phyloP scores from a whole-genome alignment of 495 filamentous ascomycete species.

The Penicillium soppii region DNA sequence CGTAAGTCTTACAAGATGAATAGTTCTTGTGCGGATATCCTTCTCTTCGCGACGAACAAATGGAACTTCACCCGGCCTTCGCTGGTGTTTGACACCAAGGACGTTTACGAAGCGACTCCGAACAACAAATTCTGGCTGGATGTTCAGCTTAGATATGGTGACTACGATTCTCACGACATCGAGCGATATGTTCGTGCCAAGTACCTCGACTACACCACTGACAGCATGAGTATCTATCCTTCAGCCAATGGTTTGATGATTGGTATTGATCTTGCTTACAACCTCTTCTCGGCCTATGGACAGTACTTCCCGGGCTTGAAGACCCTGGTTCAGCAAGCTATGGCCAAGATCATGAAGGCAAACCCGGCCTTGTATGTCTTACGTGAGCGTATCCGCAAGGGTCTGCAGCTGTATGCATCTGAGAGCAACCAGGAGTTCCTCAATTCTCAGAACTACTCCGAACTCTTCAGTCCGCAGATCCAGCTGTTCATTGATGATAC shows the following conservation, averaged over 20 bases:
- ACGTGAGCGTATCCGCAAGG: conserved; percentile 97
- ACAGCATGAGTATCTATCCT: conserved; percentile 99
- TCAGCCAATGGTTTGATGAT: conserved; percentile 98
- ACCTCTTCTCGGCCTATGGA: conserved; percentile 95
- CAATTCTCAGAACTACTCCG: conserved; percentile 99
- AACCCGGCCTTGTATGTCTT: conserved; percentile 97
- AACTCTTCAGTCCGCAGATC: conserved; percentile 98
- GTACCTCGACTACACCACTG: conserved; percentile 98
- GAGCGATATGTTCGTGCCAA: conserved; percentile 97
- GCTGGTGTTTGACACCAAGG: conserved; percentile 92
- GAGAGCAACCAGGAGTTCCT: conserved; percentile 99
- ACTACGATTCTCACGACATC: conserved; percentile 99
- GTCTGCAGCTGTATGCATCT: conserved; percentile 95
- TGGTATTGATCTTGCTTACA: conserved; percentile 96
- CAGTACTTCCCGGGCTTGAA: conserved; percentile 99
- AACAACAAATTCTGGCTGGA: conserved; percentile 99
- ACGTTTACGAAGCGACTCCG: conserved; percentile 89
- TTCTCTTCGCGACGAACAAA: conserved; percentile 97
- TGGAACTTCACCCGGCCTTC: conserved; percentile 97
- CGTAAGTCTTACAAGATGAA: conserved; percentile 99
- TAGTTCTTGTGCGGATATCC: conserved; percentile 97
- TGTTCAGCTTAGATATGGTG: conserved; percentile 95
- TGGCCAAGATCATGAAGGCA: conserved; percentile 99
- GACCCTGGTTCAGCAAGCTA: conserved; percentile 93
- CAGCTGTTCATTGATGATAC: conserved; percentile 99